These are phyloP conservation scores for Talaromyces pinophilus DNA, from an alignment of 2,329 filamentous ascomycete species.

Conservation along the genomic window DNA sequence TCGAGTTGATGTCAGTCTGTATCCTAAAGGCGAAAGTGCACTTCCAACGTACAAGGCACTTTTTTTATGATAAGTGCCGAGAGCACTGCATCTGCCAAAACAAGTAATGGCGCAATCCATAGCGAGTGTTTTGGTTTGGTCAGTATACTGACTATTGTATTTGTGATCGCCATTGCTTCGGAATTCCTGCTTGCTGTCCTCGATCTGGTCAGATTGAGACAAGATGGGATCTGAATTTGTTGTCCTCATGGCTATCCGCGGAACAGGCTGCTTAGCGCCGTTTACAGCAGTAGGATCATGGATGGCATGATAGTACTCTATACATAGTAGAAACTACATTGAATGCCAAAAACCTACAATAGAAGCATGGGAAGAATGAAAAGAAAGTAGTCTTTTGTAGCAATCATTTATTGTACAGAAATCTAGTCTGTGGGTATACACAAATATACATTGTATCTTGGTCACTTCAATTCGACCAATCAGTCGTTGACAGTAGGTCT, in stretches of 20 bases:
- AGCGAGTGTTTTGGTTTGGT: slow-evolving; percentile 57
- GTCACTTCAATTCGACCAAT: not conserved
- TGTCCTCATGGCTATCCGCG: slow-evolving; percentile 8
- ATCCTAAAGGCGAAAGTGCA: not conserved
- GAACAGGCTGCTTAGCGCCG: not conserved
- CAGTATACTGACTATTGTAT: slow-evolving; percentile 43
- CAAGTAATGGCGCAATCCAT: slow-evolving; percentile 68
- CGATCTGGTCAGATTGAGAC: not conserved
- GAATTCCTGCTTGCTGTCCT: not conserved
- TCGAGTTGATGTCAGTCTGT: not conserved
- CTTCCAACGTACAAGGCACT: slow-evolving; percentile 69
- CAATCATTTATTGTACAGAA: slow-evolving; percentile 15
- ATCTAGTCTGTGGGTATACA: slow-evolving; percentile 8
- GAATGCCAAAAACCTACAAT: not conserved
- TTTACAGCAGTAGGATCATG: not conserved
- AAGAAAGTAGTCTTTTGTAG: not conserved
- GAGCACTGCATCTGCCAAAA: slow-evolving; percentile 69
- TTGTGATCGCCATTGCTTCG: not conserved
- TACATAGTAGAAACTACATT: no score
- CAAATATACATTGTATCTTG: slow-evolving; percentile 13
- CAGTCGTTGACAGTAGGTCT: not conserved
- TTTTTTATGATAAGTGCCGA: slow-evolving; percentile 76
- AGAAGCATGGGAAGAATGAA: not conserved
- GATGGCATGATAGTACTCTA: no score
- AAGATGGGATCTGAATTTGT: not conserved